Evolutionary conservation across 306 rosid species (phyloP).

Genomic region (Echinosophora koreensis): DNA sequence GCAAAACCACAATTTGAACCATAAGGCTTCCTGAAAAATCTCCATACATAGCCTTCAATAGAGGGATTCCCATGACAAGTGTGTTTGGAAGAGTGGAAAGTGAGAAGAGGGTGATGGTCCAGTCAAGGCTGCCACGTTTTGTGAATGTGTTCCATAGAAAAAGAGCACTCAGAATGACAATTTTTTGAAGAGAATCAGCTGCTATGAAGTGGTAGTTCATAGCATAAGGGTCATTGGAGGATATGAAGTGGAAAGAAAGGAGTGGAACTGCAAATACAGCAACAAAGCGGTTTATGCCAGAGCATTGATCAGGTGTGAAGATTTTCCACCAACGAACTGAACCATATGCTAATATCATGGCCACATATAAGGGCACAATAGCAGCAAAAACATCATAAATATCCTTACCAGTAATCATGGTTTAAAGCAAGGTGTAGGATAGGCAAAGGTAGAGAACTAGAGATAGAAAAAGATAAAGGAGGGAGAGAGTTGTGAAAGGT

Average conservation of each 20-base stretch:
- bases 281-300: slow-evolving; percentile 88
- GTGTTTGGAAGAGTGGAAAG: slow-evolving; percentile 92
- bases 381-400: slow-evolving; percentile 82
- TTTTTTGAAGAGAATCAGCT: slow-evolving; percentile 83
- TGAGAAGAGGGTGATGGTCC: slow-evolving; percentile 88
- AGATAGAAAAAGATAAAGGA: neutral
- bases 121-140: slow-evolving; percentile 66
- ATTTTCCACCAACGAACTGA: slow-evolving; percentile 90
- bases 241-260: slow-evolving; percentile 85
- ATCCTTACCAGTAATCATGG: slow-evolving; percentile 81
- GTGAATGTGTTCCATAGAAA: slow-evolving; percentile 77
- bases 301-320: slow-evolving; percentile 87
- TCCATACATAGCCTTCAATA: slow-evolving; percentile 85
- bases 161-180: slow-evolving; percentile 69
- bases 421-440: neutral
- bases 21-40: slow-evolving; percentile 73
- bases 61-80: slow-evolving; percentile 88
- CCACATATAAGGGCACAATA: slow-evolving; percentile 83
- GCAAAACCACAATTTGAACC: slow-evolving; percentile 89
- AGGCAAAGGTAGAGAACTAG: neutral
- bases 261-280: slow-evolving; percentile 85
- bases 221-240: slow-evolving; percentile 78
- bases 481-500: slow-evolving; percentile 10
- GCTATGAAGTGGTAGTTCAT: slow-evolving; percentile 87
- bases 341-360: slow-evolving; percentile 83